Percentiles rank a stretch among this genome's conserved stretches.
These are phyloP conservation scores for Lodderomyces elongisporus DNA, from an alignment of 1,139 yeast species.

Conservation along the genomic window DNA sequence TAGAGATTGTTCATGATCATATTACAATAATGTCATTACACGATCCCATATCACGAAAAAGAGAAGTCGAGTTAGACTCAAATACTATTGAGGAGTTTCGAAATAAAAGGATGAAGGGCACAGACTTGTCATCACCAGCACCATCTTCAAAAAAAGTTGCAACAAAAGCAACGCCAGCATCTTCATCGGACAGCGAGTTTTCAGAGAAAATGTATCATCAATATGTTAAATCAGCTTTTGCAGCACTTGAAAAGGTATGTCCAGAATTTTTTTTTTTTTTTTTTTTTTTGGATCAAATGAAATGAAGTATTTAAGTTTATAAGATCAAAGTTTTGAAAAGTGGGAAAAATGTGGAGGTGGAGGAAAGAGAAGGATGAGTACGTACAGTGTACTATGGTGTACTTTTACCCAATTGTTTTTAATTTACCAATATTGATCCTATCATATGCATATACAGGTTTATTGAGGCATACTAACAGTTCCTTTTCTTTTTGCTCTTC, in stretches of 20 bases:
- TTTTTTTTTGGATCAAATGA: conserved; percentile 1
- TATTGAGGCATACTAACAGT: conserved; percentile 18
- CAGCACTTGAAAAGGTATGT: conserved; percentile 60
- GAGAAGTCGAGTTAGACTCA: conserved; percentile 12
- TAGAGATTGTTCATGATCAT: no score
- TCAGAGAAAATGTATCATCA: conserved; percentile 58
- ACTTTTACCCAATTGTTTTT: conserved; percentile 2
- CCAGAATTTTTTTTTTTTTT: neutral
- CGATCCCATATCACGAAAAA: conserved; percentile 25
- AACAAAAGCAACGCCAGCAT: conserved; percentile 3
- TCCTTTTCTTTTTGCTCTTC: conserved; percentile 4
- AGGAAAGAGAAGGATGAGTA: neutral
- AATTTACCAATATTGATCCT: no score
- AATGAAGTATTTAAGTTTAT: no score
- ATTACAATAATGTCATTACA: conserved; percentile 23
- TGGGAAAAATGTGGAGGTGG: no score
- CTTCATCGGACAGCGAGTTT: conserved; percentile 19
- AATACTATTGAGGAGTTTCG: conserved; percentile 1
- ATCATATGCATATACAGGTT: no score
- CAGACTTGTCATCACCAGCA: neutral
- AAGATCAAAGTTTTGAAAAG: no score
- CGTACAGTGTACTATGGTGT: neutral
- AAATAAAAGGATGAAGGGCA: conserved; percentile 11
- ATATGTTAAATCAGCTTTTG: conserved; percentile 64
- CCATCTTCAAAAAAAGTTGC: neutral